phyloP scores from a whole-genome alignment of 257 asterid genomes.

The Cynanchum wilfordii region DNA sequence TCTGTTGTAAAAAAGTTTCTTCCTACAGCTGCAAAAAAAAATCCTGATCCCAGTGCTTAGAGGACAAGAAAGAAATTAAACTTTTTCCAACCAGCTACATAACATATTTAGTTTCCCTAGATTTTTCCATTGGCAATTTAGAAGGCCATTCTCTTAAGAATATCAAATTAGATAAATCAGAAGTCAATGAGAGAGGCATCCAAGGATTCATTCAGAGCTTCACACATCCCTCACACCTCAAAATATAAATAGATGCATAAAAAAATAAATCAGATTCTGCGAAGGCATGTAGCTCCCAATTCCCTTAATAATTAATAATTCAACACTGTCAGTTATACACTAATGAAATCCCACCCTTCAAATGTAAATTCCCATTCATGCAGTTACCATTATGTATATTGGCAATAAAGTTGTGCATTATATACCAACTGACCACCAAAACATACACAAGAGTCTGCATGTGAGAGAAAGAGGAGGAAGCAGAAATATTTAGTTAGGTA shows the following conservation, averaged over 20 bases:
- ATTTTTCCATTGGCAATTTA: not conserved
- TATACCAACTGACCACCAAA: not conserved
- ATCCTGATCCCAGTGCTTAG: not conserved
- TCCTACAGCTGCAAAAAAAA: not conserved
- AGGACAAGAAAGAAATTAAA: not conserved
- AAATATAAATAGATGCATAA: not conserved
- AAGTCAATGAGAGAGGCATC: not conserved
- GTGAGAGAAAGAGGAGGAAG: not conserved
- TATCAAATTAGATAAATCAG: not conserved
- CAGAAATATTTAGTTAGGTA: not conserved
- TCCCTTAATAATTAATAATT: not conserved
- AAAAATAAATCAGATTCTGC: not conserved
- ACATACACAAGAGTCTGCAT: not conserved
- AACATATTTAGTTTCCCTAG: not conserved
- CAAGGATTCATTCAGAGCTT: not conserved
- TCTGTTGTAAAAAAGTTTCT: not conserved
- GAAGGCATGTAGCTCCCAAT: not conserved
- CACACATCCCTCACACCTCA: not conserved
- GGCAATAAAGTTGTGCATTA: not conserved
- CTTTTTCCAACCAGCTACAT: not conserved
- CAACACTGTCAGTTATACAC: not conserved
- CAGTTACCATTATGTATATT: not conserved
- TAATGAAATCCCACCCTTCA: not conserved
- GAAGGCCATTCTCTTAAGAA: not conserved
- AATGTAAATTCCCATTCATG: not conserved